A percentile compares a stretch with the other conserved stretches of the same genome.
These are phyloP conservation scores for Samsoniella hepiali DNA, from an alignment of 2,329 filamentous ascomycete genomes.

Conservation along the genomic window DNA sequence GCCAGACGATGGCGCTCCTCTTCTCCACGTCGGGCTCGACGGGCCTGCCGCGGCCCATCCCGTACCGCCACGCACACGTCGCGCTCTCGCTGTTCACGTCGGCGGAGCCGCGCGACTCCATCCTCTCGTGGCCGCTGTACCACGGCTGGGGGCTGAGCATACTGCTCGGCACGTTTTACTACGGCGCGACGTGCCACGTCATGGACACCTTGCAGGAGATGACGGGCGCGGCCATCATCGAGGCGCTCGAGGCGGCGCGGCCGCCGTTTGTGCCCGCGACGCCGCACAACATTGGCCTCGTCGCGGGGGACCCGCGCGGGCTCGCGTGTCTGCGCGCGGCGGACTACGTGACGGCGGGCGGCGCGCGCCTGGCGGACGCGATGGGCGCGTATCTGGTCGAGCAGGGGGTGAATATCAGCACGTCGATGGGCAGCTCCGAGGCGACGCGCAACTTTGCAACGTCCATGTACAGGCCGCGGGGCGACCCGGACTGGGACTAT, in stretches of 20 bases:
- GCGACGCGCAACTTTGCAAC: constrained; percentile 7
- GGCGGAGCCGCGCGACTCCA: neutral
- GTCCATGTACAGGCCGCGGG: neutral
- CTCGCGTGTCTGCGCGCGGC: constrained; percentile 4
- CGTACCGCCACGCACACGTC: neutral
- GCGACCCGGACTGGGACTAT: constrained; percentile 2
- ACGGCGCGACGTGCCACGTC: neutral
- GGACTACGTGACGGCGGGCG: constrained; percentile 3
- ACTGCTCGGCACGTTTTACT: neutral
- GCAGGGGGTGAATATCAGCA: constrained; percentile 9
- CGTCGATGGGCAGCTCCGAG: constrained; percentile 4
- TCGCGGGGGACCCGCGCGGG: neutral
- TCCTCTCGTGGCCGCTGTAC: constrained; percentile 12
- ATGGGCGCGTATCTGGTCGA: neutral
- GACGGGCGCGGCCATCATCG: neutral
- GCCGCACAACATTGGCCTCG: constrained; percentile 8
- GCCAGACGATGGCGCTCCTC: neutral
- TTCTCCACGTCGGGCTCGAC: constrained; percentile 15
- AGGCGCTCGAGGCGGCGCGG: constrained; percentile 5
- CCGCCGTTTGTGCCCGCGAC: neutral
- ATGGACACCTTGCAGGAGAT: neutral
- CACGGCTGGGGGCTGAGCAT: constrained; percentile 9
- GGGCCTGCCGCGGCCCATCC: constrained; percentile 10
- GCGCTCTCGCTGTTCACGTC: neutral
- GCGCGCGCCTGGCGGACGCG: constrained; percentile 3